Conservation (phyloP, 495 filamentous ascomycete genomes). For the Glutinoglossum americanum region DNA sequence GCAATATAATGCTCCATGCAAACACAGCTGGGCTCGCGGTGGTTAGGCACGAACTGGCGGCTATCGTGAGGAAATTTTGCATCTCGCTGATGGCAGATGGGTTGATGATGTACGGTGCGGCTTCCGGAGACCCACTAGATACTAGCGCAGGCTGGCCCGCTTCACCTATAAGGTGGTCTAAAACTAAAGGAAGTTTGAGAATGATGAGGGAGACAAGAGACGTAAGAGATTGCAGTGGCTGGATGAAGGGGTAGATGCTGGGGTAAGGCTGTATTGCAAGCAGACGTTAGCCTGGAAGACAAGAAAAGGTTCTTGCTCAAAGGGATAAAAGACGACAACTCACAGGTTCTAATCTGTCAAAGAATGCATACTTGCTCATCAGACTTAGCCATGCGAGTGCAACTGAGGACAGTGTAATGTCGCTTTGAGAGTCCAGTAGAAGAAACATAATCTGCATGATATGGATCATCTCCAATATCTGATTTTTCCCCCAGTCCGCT, state of each 20-base stretch:
- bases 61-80: constrained; percentile 34
- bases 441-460: constrained; percentile 54
- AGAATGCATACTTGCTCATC: constrained; percentile 39
- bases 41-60: constrained; percentile 21
- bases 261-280: constrained; percentile 19
- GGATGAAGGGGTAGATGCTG: constrained; percentile 27
- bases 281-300: constrained; percentile 10
- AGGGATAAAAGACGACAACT: constrained; percentile 12
- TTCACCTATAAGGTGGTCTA: constrained; percentile 12
- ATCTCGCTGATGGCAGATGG: constrained; percentile 39
- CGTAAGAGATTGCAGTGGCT: constrained; percentile 42
- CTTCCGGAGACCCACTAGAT: constrained; percentile 12
- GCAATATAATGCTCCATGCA: constrained; percentile 56
- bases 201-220: constrained; percentile 54
- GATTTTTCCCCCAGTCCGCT: constrained; percentile 36
- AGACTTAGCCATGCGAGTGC: constrained; percentile 55
- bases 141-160: constrained; percentile 4
- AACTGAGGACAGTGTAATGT: constrained; percentile 30
- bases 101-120: constrained; percentile 38
- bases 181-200: constrained; percentile 35
- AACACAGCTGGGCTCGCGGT: constrained; percentile 46
- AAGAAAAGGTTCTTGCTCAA: background rate
- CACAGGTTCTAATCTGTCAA: constrained; percentile 36
- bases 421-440: constrained; percentile 32
- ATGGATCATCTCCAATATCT: constrained; percentile 46